Evolutionary conservation across 768 basidiomycete genomes (phyloP).

Genomic region (Rhodosporidiobolus sp.): DNA sequence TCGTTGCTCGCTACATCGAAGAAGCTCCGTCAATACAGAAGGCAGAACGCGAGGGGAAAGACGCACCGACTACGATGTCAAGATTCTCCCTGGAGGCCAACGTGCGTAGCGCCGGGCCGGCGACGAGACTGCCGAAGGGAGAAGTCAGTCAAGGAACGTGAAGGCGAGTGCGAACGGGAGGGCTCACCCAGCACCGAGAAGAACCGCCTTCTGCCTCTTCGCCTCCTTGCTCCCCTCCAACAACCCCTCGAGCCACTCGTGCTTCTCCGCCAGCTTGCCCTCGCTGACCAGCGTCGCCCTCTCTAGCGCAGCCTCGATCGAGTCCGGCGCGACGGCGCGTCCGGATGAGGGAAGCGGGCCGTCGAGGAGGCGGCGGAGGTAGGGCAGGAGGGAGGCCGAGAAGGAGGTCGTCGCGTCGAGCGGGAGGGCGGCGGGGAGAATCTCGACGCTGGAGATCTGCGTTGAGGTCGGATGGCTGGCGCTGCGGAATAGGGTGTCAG

Average conservation of each 20-base stretch:
- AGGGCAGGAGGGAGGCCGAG: slow-evolving; percentile 63
- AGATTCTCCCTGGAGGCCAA: slow-evolving; percentile 57
- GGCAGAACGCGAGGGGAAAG: slow-evolving; percentile 1
- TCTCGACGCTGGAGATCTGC: slow-evolving; percentile 83
- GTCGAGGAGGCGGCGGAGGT: slow-evolving; percentile 57
- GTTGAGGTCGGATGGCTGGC: slow-evolving; percentile 54
- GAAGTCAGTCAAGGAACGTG: background rate
- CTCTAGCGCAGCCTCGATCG: slow-evolving; percentile 55
- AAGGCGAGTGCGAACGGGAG: too few species aligned
- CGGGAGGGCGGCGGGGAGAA: slow-evolving; percentile 79
- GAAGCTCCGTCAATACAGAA: background rate
- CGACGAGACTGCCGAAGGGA: slow-evolving; percentile 61
- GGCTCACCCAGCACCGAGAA: slow-evolving; percentile 73
- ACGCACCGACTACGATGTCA: slow-evolving; percentile 72
- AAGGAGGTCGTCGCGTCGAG: slow-evolving; percentile 77
- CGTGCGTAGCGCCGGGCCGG: slow-evolving; percentile 77
- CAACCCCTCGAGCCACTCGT: slow-evolving; percentile 60
- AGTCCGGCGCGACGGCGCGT: slow-evolving; percentile 49
- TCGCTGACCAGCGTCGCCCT: slow-evolving; percentile 66
- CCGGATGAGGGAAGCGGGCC: slow-evolving; percentile 50
- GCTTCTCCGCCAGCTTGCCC: slow-evolving; percentile 59
- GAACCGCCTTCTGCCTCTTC: slow-evolving; percentile 61
- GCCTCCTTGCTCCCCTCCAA: slow-evolving; percentile 49
- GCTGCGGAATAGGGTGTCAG: slow-evolving; percentile 52
- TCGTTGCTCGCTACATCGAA: slow-evolving; percentile 71